Base-by-base conservation (phyloP, 2,329 filamentous ascomycete species). In the Plectosphaerella cucumerina region DNA sequence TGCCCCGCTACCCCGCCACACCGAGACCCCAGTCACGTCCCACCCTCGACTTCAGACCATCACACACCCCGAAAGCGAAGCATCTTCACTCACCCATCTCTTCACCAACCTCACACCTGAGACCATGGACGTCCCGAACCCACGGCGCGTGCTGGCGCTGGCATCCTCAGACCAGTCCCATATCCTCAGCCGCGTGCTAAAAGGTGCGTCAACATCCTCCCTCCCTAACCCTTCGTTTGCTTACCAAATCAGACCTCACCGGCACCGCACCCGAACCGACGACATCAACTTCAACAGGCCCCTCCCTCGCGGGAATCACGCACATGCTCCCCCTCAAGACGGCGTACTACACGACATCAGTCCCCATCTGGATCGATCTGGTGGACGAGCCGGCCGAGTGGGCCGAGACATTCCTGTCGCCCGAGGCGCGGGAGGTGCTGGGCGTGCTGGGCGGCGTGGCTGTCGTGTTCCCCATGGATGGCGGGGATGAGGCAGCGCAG, bases 331-430 rank as follows among this genome's bases (percentile, higher is more conserved):
- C 67, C 9, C 67, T 87, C 50, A 72, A 73, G 53, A 87, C 82
- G 18, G 59, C 70, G 14, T 87, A 87, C 70, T 87, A 87, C 70
- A 74, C 67, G 21, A 75, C 81, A 49, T 71, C 71, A 0, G 71
- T 87, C 4, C 82, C 84, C 42, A 72, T 87, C 57, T 88, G 85
- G 85, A 72, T 87, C n/a, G 85, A 88, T 60, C 72, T 85, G 44
- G 72, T 85, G 52, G 60, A 71, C 6, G 68, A 71, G 5, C 72
- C 78, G 0, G 50, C 61, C 3, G 75, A 80, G 34, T 87, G 84
- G 84, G 70, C 80, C 0, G 63, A 64, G 2, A 77, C 79, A 0
- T 87, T 87, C 58, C 73, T 86, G 1, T 75, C 77, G 0, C 65
- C 74, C 0, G 84, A 86, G 60, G 85, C 85, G 0, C 71, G 69